Evolutionary conservation across 2,329 filamentous ascomycete genomes (phyloP), one percentile per base, ranked within the genome.

Genomic region (Dactylellina parvicollis): DNA sequence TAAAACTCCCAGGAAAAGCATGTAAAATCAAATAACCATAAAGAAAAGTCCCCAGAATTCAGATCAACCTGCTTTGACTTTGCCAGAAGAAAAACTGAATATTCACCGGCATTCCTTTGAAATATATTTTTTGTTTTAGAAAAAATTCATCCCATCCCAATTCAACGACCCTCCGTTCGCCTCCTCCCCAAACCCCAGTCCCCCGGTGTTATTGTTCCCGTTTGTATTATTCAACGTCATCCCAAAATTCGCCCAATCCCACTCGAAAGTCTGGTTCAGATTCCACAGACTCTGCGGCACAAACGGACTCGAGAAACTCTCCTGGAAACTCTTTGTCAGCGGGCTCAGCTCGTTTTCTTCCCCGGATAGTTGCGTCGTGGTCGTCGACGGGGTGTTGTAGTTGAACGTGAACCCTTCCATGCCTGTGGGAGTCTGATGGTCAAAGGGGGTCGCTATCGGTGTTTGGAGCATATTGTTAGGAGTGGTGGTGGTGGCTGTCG

Each of bases 191-290:
- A 56, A 34, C 49, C 40, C 57, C 7, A 72, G 36, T 28, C 60
- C 60, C 14, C 18, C 38, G 7, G 26, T 65, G 24, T 26, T 47
- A 22, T 54, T 60, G 9, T 18, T 14, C n/a, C 20, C 22, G 2
- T 34, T 46, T 36, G 16, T 30, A 18, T 16, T 34, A 47, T 50
- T 44, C 28, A 38, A 50, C 32, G 42, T 46, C 46, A 70, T 30
- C 14, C 69, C 69, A 32, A 76, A 65, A 56, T 77, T 76, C 16
- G 75, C 77, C 89, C 88, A 91, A 76, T 90, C 92, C 92, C 93
- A 97, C 79, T 98, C 94, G 20, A 98, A 85, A 1, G 92, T 96
- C 89, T 96, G 96, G 0, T 94, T 93, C 87, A 98, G 89, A 80
- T 94, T 90, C 88, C 95, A 99, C 24, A 98, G 82, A 81, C 98